Conservation (phyloP, 306 rosid species). For the Trifolium dubium region DNA sequence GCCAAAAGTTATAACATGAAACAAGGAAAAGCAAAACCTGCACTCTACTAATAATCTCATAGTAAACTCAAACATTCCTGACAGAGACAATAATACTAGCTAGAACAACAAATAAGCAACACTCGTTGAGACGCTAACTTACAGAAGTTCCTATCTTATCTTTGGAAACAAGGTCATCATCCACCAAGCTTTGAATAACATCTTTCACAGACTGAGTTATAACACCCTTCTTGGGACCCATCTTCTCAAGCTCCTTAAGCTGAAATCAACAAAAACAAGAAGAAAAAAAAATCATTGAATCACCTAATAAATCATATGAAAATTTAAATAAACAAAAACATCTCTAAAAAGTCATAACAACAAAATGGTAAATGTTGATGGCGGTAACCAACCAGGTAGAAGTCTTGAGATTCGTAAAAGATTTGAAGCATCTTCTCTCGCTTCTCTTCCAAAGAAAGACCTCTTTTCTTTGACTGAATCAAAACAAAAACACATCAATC, state of each 20-base stretch:
- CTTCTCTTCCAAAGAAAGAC: slow-evolving; percentile 96
- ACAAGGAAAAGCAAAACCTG: neutral
- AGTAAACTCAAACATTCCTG: neutral
- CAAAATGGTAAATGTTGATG: slow-evolving; percentile 2
- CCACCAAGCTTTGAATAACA: slow-evolving; percentile 90
- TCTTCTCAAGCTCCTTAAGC: slow-evolving; percentile 98
- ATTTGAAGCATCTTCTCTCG: slow-evolving; percentile 98
- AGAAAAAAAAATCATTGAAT: neutral
- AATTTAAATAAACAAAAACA: neutral
- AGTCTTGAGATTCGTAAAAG: slow-evolving; percentile 88
- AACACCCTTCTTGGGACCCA: slow-evolving; percentile 89
- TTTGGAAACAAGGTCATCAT: slow-evolving; percentile 90
- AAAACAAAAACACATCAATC: slow-evolving; percentile 13
- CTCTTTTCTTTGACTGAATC: slow-evolving; percentile 89
- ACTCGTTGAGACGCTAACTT: slow-evolving; percentile 48
- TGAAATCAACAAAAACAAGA: slow-evolving; percentile 43
- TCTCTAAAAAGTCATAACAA: neutral
- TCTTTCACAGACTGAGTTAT: slow-evolving; percentile 95
- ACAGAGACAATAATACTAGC: neutral
- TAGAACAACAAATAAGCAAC: neutral
- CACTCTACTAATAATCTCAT: slow-evolving; percentile 17
- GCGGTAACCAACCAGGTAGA: slow-evolving; percentile 67
- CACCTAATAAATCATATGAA: neutral
- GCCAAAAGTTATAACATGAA: neutral
- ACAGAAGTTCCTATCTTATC: slow-evolving; percentile 99